Conservation (phyloP, 805 yeast species). For the Saccharomycopsis selenospora region DNA sequence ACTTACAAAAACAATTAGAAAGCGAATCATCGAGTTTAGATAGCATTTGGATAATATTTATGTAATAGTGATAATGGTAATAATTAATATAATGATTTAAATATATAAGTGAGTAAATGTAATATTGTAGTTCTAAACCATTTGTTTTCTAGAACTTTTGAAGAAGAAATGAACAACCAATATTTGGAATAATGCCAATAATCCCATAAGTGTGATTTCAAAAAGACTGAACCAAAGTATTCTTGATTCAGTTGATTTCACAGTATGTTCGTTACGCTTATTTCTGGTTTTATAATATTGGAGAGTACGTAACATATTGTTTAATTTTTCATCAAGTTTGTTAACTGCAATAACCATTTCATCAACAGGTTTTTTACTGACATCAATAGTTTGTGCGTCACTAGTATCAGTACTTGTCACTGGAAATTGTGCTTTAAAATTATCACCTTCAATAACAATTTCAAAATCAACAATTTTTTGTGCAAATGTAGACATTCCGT, state of each 20-base stretch:
- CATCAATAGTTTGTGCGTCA: conserved; percentile 17
- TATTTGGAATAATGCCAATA: conserved; percentile 66
- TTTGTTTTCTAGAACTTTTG: conserved; percentile 29
- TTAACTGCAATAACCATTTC: conserved; percentile 37
- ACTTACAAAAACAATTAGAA: too few species aligned
- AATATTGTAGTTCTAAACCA: conserved; percentile 9
- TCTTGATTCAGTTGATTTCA: conserved; percentile 54
- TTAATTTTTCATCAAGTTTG: conserved; percentile 53
- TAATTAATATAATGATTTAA: background rate
- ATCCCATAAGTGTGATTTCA: conserved; percentile 56
- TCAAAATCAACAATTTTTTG: conserved; percentile 84
- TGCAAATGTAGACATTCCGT: conserved; percentile 73
- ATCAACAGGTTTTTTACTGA: conserved; percentile 22
- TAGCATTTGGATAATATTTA: too few species aligned
- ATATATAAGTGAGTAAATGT: background rate
- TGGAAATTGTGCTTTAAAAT: conserved; percentile 58
- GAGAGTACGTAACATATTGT: conserved; percentile 48
- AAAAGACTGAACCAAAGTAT: conserved; percentile 59
- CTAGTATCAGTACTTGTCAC: conserved; percentile 9
- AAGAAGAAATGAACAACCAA: conserved; percentile 62
- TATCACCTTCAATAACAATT: conserved; percentile 40
- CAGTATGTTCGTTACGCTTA: conserved; percentile 78
- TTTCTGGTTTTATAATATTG: conserved; percentile 87
- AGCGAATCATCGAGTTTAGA: too few species aligned
- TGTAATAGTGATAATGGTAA: background rate